A percentile compares a stretch with the other conserved stretches of the same genome.
Evolutionary conservation across 2,329 filamentous ascomycete species (phyloP).

Genomic region (Claviceps sp.): DNA sequence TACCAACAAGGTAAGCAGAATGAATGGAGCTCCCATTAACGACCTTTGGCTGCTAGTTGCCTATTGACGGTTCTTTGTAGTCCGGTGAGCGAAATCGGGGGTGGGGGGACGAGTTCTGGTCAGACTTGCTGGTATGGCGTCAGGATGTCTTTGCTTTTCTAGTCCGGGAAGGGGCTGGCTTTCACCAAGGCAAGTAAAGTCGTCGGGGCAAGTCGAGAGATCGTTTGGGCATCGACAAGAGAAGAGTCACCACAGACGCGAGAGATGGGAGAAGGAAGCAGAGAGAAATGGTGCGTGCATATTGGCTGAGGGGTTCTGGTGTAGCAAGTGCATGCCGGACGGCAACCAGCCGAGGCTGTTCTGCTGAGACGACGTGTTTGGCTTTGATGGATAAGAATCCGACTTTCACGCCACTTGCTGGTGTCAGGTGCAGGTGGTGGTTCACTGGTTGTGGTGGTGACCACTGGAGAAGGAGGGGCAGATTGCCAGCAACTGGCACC

Average conservation of each 20-base stretch:
- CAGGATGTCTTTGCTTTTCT: too few relatives aligned
- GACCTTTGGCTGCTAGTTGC: constrained; percentile 1
- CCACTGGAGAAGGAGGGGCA: too few relatives aligned
- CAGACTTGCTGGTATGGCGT: too few relatives aligned
- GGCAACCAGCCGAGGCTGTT: not conserved
- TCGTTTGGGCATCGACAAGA: too few relatives aligned
- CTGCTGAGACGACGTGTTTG: not conserved
- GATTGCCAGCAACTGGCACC: too few relatives aligned
- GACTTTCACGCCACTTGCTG: not conserved
- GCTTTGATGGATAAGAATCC: not conserved
- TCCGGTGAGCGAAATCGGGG: not conserved
- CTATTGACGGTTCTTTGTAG: not conserved
- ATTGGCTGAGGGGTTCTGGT: not conserved
- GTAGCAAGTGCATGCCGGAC: too few relatives aligned
- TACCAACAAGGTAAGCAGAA: not conserved
- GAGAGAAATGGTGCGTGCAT: not conserved
- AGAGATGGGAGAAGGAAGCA: too few relatives aligned
- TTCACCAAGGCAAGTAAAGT: too few relatives aligned
- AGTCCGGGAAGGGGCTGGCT: too few relatives aligned
- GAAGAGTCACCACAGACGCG: too few relatives aligned
- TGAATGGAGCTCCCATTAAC: not conserved
- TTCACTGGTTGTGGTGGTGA: not conserved
- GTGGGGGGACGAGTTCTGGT: too few relatives aligned
- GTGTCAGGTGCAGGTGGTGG: not conserved
- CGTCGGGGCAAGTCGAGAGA: too few relatives aligned